These are phyloP conservation scores for Boletales sp. DNA, from an alignment of 768 basidiomycete genomes.

Conservation along the genomic window DNA sequence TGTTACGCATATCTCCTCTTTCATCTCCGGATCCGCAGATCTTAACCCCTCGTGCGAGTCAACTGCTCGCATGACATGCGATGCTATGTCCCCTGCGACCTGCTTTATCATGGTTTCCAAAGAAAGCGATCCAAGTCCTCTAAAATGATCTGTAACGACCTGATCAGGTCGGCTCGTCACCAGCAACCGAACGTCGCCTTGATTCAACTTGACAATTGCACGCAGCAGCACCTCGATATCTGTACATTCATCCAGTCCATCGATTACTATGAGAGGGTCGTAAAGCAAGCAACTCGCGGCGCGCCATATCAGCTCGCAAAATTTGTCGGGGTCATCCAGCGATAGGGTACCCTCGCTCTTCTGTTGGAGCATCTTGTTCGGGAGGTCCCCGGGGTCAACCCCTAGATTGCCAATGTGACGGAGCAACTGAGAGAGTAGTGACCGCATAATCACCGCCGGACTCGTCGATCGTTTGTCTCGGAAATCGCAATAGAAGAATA, in stretches of 20 bases:
- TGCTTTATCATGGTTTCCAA: background rate
- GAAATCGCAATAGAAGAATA: constrained; percentile 6
- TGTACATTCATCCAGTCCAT: constrained; percentile 9
- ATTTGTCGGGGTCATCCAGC: background rate
- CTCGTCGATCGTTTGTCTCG: background rate
- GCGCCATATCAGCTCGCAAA: background rate
- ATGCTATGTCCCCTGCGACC: background rate
- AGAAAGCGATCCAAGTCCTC: background rate
- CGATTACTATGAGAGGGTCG: constrained; percentile 7
- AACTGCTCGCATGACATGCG: background rate
- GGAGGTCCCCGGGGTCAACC: background rate
- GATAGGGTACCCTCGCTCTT: background rate
- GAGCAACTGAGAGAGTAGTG: background rate
- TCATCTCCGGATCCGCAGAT: background rate
- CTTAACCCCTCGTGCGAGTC: background rate
- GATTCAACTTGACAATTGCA: background rate
- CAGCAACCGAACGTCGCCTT: background rate
- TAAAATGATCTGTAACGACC: background rate
- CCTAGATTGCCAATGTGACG: background rate
- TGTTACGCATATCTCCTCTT: background rate
- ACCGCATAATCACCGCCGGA: constrained; percentile 1
- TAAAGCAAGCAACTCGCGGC: background rate
- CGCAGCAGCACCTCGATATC: background rate
- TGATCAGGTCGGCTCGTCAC: background rate
- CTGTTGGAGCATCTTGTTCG: background rate